These are phyloP conservation scores for Venustampulla echinocandica DNA, from an alignment of 495 filamentous ascomycete genomes.

Conservation along the genomic window DNA sequence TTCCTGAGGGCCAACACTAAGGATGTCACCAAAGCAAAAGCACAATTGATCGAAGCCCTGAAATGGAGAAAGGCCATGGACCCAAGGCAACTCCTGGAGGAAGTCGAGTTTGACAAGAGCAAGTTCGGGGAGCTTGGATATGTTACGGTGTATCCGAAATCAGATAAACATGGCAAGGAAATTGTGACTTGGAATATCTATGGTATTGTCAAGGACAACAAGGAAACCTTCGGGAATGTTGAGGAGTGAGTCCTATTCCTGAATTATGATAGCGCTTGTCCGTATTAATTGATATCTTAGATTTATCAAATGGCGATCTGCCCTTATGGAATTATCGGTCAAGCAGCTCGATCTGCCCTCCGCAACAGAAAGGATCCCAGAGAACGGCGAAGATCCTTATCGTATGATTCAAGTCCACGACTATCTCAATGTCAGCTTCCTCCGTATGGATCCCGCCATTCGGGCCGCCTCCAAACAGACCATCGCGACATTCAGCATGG, in stretches of 20 bases:
- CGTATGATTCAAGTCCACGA: constrained; percentile 87
- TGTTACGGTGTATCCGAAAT: constrained; percentile 39
- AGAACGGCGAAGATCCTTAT: constrained; percentile 68
- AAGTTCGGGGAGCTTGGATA: constrained; percentile 53
- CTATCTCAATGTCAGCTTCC: constrained; percentile 73
- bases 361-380: constrained; percentile 63
- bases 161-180: constrained; percentile 36
- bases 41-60: constrained; percentile 69
- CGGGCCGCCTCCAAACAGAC: constrained; percentile 66
- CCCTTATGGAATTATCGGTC: constrained; percentile 76
- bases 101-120: constrained; percentile 25
- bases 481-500: constrained; percentile 64
- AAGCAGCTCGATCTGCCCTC: constrained; percentile 55
- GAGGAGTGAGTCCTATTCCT: constrained; percentile 52
- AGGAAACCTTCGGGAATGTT: constrained; percentile 65
- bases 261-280: not conserved
- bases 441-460: constrained; percentile 60
- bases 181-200: constrained; percentile 82
- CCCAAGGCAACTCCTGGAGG: constrained; percentile 27
- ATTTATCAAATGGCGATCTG: constrained; percentile 78
- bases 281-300: constrained; percentile 31
- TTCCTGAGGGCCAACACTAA: constrained; percentile 83
- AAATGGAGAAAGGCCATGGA: constrained; percentile 66
- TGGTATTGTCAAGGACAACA: constrained; percentile 62
- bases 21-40: constrained; percentile 58